phyloP scores from a whole-genome alignment of 257 asterid genomes.

The Ophiorrhiza pumila region DNA sequence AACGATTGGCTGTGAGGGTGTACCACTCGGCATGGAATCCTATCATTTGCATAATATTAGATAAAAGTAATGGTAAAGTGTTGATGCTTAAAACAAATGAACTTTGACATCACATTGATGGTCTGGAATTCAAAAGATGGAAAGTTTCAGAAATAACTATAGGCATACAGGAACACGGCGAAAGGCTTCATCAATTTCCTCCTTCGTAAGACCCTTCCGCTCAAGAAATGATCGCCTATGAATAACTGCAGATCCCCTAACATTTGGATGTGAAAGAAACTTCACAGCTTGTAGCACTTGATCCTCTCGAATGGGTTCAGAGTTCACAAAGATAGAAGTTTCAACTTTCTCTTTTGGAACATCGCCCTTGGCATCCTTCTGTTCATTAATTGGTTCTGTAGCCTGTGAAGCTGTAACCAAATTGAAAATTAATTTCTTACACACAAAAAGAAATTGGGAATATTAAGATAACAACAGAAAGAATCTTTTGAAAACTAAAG shows the following conservation, averaged over 20 bases:
- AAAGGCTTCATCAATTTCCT: constrained; percentile 98
- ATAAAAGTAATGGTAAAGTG: background rate
- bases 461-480: constrained; percentile 6
- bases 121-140: background rate
- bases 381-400: constrained; percentile 33
- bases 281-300: constrained; percentile 94
- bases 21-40: constrained; percentile 71
- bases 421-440: constrained; percentile 15
- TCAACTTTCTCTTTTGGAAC: constrained; percentile 57
- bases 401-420: constrained; percentile 45
- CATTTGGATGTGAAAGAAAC: constrained; percentile 98
- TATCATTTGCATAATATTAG: constrained; percentile 27
- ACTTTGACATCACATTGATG: background rate
- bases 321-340: constrained; percentile 78
- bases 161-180: constrained; percentile 85
- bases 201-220: constrained; percentile 96
- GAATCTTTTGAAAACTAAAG: background rate
- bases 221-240: constrained; percentile 97
- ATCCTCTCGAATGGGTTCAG: constrained; percentile 93
- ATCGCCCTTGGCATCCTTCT: constrained; percentile 39
- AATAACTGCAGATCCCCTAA: constrained; percentile 87
- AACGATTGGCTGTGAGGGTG: constrained; percentile 46
- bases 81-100: background rate
- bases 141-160: background rate
- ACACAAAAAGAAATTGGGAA: background rate